Evolutionary conservation across 768 basidiomycete species (phyloP), one percentile per base, ranked within the genome.

Genomic region (Boletus rubropictus): DNA sequence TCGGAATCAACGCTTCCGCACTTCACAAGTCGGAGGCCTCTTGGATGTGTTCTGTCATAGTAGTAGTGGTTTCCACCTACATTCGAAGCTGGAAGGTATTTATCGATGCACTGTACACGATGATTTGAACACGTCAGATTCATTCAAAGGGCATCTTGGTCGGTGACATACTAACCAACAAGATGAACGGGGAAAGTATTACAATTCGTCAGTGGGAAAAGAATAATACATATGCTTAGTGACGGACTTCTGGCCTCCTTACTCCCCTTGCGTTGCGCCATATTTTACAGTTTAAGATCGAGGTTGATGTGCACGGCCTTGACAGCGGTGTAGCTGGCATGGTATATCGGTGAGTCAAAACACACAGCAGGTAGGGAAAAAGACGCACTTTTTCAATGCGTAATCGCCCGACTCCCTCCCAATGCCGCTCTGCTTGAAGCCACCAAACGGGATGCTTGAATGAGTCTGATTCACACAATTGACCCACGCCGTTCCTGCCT

Each of bases 341-440:
- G 3, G 29, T 10, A 1, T 8, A 1, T 47, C 21, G 39, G 20
- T 18, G 9, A 18, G 22, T 21, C 2, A 5, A 32, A n/a, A 15
- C 20, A 32, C 10, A 37, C 7, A 18, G 46, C 7, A 12, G 20
- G 17, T 10, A 3, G 3, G 22, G 17, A 17, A 42, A 40, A 45
- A 18, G 32, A 72, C 77, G 15, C 49, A 79, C 77, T 74, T 75
- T 35, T 69, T 64, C 46, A 78, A 53, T 12, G 86, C 89, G 64
- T 90, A 86, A 51, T 87, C 82, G 25, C 89, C 89, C 33, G 84
- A 63, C 64, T 91, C 89, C 25, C 86, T 76, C 17, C 89, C 89
- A 18, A 89, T 82, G 49, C 88, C 89, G 31, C 79, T 82, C 59
- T 85, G 80, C 73, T 90, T 93, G 75, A 75, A 91, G 8, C 90